Evolutionary conservation across 73 alveolate species (phyloP), one percentile per base, ranked within the genome.

Genomic region (Paramecium pentaurelia): DNA sequence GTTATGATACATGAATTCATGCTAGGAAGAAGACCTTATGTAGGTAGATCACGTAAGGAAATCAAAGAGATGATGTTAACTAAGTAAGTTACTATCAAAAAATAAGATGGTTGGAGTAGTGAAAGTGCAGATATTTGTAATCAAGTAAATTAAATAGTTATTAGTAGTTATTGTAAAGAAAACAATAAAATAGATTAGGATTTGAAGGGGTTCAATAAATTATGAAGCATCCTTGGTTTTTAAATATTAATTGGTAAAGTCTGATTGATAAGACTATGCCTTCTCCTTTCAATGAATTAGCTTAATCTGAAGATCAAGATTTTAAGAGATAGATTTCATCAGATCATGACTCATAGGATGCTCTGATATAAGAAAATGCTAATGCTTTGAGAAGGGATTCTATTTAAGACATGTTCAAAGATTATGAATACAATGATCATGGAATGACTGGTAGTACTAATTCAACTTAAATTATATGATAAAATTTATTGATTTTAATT

Each of bases 161-260:
- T 9, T 77, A 37, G 37, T 20, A 77, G 71, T 40, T 77, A 14
- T 77, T 88, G 8, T 60, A 95, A 91, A 96, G 99, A 86, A 97
- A 97, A 71, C 98, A 98, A 20, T 93, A 93, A 58, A 75, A 93
- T 37, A 93, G 99, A 92, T 89, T 98, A 30, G 99, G 99, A 32
- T 71, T 71, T 86, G 94, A 95, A 86, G 99, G 99, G 28, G 86
- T 93, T 18, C 86, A 93, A 71, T 99, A 96, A 87, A 94, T 97
- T 27, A 96, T 97, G 90, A 91, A 92, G 7, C 99, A 98, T 95
- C 96, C 98, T 73, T 98, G 99, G 99, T 85, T 98, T 80, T 90
- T 92, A 86, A 86, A 94, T 22, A 95, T 96, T 86, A 95, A 97
- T 60, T 97, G 99, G 99, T 92, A 97, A 60, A 90, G 77, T 54